A percentile compares a stretch with the other conserved stretches of the same genome.
These are phyloP conservation scores for Apiospora rasikravindrae DNA, from an alignment of 2,329 filamentous ascomycete species.

Conservation along the genomic window DNA sequence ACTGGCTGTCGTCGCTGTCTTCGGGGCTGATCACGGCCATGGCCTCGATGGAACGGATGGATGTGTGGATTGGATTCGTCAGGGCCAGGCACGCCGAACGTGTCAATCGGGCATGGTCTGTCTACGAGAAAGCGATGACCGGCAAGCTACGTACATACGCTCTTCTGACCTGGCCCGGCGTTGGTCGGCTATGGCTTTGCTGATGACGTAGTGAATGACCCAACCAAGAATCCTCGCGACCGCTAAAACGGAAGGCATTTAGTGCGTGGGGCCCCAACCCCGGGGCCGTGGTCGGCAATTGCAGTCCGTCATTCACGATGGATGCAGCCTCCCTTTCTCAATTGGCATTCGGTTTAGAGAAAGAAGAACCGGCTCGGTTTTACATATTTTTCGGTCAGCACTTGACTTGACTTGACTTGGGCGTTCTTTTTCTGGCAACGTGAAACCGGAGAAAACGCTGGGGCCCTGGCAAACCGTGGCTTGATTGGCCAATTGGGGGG, in stretches of 20 bases:
- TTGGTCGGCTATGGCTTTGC: neutral
- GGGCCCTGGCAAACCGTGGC: neutral
- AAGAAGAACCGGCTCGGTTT: neutral
- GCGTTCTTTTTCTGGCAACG: neutral
- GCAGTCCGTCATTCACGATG: neutral
- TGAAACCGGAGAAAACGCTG: neutral
- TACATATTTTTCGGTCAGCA: neutral
- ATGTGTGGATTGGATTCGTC: no score
- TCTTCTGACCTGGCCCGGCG: neutral
- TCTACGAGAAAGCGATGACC: neutral
- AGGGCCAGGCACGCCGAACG: neutral
- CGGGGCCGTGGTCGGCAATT: constrained; percentile 3
- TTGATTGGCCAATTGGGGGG: neutral
- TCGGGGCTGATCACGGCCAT: neutral
- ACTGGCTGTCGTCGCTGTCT: neutral
- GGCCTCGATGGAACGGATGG: neutral
- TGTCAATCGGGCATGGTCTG: neutral
- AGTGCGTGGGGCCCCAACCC: neutral
- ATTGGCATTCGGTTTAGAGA: neutral
- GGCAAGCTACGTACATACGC: neutral
- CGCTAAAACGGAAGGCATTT: neutral
- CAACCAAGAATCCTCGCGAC: neutral
- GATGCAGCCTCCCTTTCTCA: neutral
- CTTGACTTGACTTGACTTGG: neutral
- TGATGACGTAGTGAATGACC: neutral